These are phyloP conservation scores for Prunus campanulata DNA, from an alignment of 306 rosid genomes.

Conservation along the genomic window DNA sequence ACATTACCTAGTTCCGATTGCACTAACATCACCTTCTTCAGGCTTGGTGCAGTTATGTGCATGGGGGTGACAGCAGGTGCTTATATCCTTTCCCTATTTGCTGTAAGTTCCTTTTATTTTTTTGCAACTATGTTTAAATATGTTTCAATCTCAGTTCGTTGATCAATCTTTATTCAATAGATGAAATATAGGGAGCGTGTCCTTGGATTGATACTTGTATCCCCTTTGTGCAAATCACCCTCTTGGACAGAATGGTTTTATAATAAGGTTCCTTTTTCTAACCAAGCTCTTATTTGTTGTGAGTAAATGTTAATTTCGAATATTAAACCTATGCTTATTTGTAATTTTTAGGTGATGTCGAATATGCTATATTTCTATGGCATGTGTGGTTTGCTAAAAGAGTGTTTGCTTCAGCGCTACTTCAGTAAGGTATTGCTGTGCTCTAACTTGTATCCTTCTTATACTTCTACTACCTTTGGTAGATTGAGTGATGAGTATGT, in stretches of 20 bases:
- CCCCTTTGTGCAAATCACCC: conserved; percentile 88
- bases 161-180: conserved; percentile 37
- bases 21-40: conserved; percentile 34
- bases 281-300: not conserved
- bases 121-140: not conserved
- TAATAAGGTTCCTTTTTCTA: conserved; percentile 60
- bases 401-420: conserved; percentile 83
- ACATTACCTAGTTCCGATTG: conserved; percentile 21
- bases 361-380: conserved; percentile 83
- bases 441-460: not conserved
- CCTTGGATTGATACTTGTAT: conserved; percentile 84
- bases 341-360: conserved; percentile 60
- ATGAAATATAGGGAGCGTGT: conserved; percentile 85
- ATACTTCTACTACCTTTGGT: conserved; percentile 5
- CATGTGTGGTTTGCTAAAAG: conserved; percentile 77
- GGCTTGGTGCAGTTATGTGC: conserved; percentile 97
- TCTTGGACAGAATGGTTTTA: conserved; percentile 94
- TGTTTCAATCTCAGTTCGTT: not conserved
- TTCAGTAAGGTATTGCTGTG: conserved; percentile 72
- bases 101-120: conserved; percentile 50
- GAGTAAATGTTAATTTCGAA: conserved; percentile 5
- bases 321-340: conserved; percentile 21
- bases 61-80: conserved; percentile 98
- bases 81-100: conserved; percentile 74
- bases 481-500: conserved; percentile 3